Conservation (phyloP, 352 stramenopile species). For the Albugo candida region DNA sequence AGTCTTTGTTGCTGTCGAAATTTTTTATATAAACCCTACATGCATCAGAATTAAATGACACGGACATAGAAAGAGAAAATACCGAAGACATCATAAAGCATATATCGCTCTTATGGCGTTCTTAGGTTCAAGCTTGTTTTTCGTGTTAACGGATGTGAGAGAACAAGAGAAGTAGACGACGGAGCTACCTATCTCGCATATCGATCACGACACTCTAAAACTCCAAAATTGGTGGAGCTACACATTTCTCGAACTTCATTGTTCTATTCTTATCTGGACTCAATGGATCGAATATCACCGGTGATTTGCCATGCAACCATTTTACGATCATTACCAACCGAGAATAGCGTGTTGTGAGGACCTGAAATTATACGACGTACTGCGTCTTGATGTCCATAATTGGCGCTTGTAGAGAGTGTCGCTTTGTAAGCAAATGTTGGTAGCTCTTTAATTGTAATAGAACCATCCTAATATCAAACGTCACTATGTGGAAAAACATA, state of each 20-base stretch:
- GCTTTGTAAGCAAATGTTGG: conserved; percentile 75
- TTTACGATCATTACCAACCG: conserved; percentile 49
- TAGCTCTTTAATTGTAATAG: conserved; percentile 68
- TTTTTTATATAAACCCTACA: too few relatives aligned
- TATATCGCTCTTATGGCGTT: too few relatives aligned
- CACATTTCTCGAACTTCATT: too few relatives aligned
- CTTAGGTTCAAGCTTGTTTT: too few relatives aligned
- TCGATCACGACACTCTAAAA: conserved; percentile 10
- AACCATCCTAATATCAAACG: conserved; percentile 26
- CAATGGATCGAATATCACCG: conserved; percentile 41
- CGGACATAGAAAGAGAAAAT: too few relatives aligned
- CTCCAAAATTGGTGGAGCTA: not conserved
- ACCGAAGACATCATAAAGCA: too few relatives aligned
- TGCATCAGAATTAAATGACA: not conserved
- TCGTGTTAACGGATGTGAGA: too few relatives aligned
- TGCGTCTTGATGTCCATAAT: conserved; percentile 49
- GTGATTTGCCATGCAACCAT: conserved; percentile 79
- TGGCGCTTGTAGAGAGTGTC: conserved; percentile 28
- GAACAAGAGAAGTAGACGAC: too few relatives aligned
- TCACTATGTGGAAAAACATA: conserved; percentile 3
- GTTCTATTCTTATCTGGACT: conserved; percentile 22
- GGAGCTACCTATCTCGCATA: not conserved
- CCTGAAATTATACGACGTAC: conserved; percentile 56
- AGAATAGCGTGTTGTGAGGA: conserved; percentile 70
- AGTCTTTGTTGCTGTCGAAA: not conserved